phyloP scores from a whole-genome alignment of 176 grass and related monocot genomes.

The Paspalum vaginatum region DNA sequence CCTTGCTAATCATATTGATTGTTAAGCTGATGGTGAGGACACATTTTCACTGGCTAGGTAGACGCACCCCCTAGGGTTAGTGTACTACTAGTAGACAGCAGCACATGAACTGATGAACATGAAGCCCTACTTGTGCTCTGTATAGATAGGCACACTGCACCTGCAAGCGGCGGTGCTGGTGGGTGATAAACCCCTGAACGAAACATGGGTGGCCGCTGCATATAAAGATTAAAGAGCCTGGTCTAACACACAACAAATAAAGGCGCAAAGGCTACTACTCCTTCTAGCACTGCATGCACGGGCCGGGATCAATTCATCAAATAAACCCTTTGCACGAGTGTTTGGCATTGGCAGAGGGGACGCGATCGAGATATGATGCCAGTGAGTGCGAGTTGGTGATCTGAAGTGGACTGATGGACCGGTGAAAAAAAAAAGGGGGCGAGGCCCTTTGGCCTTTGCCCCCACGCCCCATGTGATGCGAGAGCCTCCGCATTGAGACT shows the following conservation, averaged over 20 bases:
- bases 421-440: background rate
- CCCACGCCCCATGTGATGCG: constrained; percentile 30
- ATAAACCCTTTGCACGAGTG: no score
- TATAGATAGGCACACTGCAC: background rate
- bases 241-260: background rate
- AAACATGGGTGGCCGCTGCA: background rate
- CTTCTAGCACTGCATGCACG: no score
- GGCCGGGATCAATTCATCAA: no score
- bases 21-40: constrained; percentile 2
- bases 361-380: constrained; percentile 4
- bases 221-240: background rate
- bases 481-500: background rate
- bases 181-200: background rate
- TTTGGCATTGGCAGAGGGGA: no score
- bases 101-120: constrained; percentile 17
- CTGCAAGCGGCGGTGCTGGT: background rate
- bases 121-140: background rate
- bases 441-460: background rate
- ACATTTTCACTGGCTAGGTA: background rate
- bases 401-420: background rate
- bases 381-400: background rate
- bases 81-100: background rate
- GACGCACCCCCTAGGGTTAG: background rate
- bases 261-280: background rate
- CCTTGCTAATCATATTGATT: background rate